Conservation (phyloP, 768 basidiomycete genomes). For the Mycena rebaudengoi region DNA sequence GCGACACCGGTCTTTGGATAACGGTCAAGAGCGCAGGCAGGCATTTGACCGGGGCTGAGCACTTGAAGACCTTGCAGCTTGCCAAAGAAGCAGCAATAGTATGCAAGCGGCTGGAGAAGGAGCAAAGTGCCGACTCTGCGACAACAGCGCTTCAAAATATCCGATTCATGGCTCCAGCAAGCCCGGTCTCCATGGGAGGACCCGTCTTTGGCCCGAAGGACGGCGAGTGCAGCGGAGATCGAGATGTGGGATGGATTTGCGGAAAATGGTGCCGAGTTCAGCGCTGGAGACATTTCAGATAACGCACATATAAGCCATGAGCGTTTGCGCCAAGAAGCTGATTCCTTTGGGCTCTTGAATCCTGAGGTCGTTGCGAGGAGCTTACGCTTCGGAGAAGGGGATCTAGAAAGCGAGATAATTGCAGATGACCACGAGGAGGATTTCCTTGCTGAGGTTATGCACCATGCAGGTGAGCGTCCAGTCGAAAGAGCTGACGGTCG, state of each 20-base stretch:
- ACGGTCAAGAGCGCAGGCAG: not conserved
- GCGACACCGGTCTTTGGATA: not conserved
- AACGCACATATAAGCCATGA: no score
- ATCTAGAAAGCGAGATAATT: no score
- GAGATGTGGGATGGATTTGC: not conserved
- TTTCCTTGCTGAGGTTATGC: no score
- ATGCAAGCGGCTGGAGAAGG: not conserved
- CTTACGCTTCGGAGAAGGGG: no score
- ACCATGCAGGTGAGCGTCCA: no score
- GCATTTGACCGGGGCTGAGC: not conserved
- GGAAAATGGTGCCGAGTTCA: not conserved
- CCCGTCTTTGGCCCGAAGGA: not conserved
- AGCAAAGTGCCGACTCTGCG: not conserved
- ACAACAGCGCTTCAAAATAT: not conserved
- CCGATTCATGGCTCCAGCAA: not conserved
- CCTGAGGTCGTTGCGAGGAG: no score
- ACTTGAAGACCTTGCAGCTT: not conserved
- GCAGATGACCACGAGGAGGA: no score
- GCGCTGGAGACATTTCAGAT: constrained; percentile 1
- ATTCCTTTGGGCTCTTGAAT: no score
- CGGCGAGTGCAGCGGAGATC: not conserved
- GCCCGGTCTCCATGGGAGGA: not conserved
- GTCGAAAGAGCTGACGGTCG: no score
- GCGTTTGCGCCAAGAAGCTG: no score
- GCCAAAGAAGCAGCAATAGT: not conserved